Evolutionary conservation across 495 filamentous ascomycete species (phyloP).

Genomic region (Aspergillus kassunensis): DNA sequence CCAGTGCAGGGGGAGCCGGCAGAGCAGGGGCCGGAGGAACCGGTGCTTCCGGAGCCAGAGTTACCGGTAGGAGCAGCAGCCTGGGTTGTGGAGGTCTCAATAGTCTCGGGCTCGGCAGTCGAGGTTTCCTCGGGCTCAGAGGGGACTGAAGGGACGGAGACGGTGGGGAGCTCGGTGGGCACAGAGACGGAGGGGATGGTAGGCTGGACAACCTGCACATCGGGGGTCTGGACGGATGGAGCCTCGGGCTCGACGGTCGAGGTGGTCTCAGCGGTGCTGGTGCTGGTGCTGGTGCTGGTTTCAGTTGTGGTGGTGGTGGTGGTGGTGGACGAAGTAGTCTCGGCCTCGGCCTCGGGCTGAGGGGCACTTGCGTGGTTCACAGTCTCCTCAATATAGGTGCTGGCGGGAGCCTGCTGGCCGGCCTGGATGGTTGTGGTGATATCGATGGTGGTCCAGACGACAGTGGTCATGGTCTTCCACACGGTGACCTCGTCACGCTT

Average conservation of each 20-base stretch:
- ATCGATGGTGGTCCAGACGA: conserved; percentile 39
- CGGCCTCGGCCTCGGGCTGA: conserved; percentile 11
- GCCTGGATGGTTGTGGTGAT: conserved; percentile 37
- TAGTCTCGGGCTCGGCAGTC: conserved; percentile 1
- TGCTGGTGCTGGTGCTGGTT: conserved; percentile 4
- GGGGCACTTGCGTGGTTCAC: conserved; percentile 13
- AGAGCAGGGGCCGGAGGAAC: conserved; percentile 33
- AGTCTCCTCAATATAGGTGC: conserved; percentile 9
- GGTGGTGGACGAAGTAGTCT: conserved; percentile 14
- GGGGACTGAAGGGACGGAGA: not conserved
- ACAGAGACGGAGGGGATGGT: not conserved
- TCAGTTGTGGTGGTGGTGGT: conserved; percentile 1
- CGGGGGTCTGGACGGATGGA: conserved; percentile 1
- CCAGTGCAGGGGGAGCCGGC: conserved; percentile 34
- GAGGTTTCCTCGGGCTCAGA: not conserved
- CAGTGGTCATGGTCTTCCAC: conserved; percentile 23
- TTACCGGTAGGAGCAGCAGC: conserved; percentile 13
- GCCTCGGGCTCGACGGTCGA: not conserved
- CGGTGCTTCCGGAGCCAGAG: conserved; percentile 19
- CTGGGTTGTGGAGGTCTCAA: not conserved
- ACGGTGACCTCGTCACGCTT: conserved; percentile 38
- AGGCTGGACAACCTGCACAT: conserved; percentile 7
- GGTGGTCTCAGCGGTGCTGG: conserved; percentile 12
- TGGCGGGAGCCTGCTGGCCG: conserved; percentile 9
- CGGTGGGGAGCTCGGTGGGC: not conserved